phyloP scores from a whole-genome alignment of 768 basidiomycete species.

The Suillus subluteus region DNA sequence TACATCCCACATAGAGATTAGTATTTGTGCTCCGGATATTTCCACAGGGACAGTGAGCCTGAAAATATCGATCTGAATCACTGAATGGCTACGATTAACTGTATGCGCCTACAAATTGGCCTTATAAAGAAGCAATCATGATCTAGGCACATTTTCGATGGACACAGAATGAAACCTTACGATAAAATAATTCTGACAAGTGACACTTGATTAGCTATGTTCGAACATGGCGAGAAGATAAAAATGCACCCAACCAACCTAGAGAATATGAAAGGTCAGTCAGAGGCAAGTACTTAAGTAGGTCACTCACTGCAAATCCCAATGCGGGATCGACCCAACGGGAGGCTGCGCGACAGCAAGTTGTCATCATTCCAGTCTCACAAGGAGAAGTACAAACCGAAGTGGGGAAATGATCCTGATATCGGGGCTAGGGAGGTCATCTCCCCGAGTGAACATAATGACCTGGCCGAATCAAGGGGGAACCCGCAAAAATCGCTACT shows the following conservation, averaged over 20 bases:
- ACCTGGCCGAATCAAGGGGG: constrained; percentile 33
- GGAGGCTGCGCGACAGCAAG: constrained; percentile 39
- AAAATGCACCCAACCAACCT: constrained; percentile 19
- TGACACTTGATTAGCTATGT: constrained; percentile 37
- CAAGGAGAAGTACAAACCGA: constrained; percentile 40
- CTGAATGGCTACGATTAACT: neutral
- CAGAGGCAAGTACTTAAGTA: neutral
- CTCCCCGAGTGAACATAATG: constrained; percentile 72
- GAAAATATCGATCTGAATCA: neutral
- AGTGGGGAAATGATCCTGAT: constrained; percentile 79
- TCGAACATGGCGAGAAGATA: neutral
- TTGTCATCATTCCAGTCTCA: neutral
- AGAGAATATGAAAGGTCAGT: neutral
- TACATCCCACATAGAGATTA: constrained; percentile 80
- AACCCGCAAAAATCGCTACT: constrained; percentile 27
- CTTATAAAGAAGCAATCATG: neutral
- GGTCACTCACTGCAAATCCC: constrained; percentile 57
- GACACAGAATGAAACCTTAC: constrained; percentile 30
- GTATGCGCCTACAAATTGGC: constrained; percentile 8
- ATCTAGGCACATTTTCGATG: neutral
- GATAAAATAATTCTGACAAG: constrained; percentile 54
- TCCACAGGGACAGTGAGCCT: constrained; percentile 59
- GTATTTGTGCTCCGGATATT: constrained; percentile 69
- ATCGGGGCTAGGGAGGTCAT: constrained; percentile 81
- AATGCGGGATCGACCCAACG: constrained; percentile 64